Evolutionary conservation across 345 rosid species (phyloP).

Genomic region (Kandelia obovata): DNA sequence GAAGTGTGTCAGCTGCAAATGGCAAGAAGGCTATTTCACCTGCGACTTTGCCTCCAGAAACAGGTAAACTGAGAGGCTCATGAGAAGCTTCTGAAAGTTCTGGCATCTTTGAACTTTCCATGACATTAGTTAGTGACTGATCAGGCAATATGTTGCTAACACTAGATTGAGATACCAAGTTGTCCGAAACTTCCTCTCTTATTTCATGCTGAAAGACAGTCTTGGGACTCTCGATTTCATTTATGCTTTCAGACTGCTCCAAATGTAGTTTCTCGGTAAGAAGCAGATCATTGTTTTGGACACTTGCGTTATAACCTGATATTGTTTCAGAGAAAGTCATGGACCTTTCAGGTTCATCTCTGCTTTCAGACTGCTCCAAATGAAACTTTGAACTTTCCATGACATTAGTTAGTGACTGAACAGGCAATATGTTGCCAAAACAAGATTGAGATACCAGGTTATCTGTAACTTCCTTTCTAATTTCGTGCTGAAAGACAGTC

Average conservation of each 20-base stretch:
- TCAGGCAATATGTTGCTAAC: background rate
- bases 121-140: background rate
- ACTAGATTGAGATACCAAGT: background rate
- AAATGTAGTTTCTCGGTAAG: background rate
- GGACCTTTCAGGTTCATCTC: too few relatives aligned
- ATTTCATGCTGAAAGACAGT: background rate
- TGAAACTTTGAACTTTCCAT: too few relatives aligned
- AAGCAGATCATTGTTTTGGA: background rate
- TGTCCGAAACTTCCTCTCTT: background rate
- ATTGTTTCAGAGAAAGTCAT: background rate
- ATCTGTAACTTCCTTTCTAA: background rate
- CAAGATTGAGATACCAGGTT: background rate
- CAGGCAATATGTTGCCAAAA: too few relatives aligned
- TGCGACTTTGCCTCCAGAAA: constrained; percentile 7
- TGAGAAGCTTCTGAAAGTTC: background rate
- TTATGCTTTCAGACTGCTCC: constrained; percentile 1
- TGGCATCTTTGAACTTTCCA: background rate
- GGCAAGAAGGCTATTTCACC: constrained; percentile 11
- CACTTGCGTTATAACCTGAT: background rate
- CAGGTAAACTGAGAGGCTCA: constrained; percentile 5
- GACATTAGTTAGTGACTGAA: too few relatives aligned
- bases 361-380: too few relatives aligned
- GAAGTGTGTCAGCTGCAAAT: constrained; percentile 30
- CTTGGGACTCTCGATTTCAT: background rate
- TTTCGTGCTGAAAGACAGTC: too few relatives aligned